These are phyloP conservation scores for Medicago arabica DNA, from an alignment of 306 rosid species.

Conservation along the genomic window DNA sequence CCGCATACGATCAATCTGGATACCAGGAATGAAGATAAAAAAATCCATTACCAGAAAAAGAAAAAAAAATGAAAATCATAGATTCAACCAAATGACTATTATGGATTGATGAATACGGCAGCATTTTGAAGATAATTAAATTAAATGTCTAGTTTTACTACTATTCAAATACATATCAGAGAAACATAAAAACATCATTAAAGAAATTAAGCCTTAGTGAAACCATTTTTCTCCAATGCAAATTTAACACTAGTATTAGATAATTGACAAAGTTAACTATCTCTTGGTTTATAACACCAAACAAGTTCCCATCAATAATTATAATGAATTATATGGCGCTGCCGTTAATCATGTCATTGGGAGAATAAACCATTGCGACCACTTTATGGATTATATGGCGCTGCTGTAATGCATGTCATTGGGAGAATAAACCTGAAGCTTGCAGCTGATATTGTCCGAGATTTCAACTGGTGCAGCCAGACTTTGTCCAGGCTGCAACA, in stretches of 20 bases:
- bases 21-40: not conserved
- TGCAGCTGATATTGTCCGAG: too few relatives aligned
- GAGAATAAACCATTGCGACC: too few relatives aligned
- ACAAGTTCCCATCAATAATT: not conserved
- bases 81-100: not conserved
- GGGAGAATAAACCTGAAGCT: too few relatives aligned
- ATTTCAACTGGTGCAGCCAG: too few relatives aligned
- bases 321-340: not conserved
- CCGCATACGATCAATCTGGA: not conserved
- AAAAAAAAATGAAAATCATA: not conserved
- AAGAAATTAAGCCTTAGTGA: not conserved
- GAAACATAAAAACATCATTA: not conserved
- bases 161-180: constrained; percentile 4
- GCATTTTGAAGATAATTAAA: not conserved
- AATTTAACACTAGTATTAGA: not conserved
- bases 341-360: too few relatives aligned
- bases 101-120: not conserved
- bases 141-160: not conserved
- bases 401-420: too few relatives aligned
- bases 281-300: not conserved
- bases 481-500: too few relatives aligned
- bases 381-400: too few relatives aligned
- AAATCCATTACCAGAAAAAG: not conserved
- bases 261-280: not conserved
- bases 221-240: not conserved